Evolutionary conservation across 2,329 filamentous ascomycete species (phyloP).

Genomic region (Pleomassaria siparia): DNA sequence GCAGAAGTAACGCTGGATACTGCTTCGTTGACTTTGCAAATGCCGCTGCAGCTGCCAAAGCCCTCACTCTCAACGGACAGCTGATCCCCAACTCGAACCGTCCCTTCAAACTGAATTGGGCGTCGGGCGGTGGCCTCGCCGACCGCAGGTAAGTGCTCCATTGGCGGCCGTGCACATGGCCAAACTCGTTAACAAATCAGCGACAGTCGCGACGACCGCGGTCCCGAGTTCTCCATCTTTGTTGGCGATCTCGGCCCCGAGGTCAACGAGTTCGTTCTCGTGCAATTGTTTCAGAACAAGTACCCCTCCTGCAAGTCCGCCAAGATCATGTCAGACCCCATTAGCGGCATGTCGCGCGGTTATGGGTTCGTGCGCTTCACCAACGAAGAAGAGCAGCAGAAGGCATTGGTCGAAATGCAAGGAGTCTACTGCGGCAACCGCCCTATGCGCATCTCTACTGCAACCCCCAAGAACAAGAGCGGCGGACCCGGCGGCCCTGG

Average conservation of each 20-base stretch:
- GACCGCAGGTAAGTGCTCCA: constrained; percentile 72
- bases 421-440: constrained; percentile 98
- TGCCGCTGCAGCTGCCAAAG: constrained; percentile 85
- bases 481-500: constrained; percentile 57
- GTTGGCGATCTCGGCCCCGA: constrained; percentile 97
- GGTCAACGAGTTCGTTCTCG: constrained; percentile 97
- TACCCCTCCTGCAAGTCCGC: constrained; percentile 98
- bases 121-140: constrained; percentile 90
- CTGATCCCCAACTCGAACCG: constrained; percentile 92
- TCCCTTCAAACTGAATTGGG: constrained; percentile 99
- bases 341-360: constrained; percentile 94
- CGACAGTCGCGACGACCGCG: constrained; percentile 78
- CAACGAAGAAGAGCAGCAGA: constrained; percentile 93
- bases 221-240: constrained; percentile 95
- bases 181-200: constrained; percentile 19
- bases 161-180: constrained; percentile 4
- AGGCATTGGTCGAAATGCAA: constrained; percentile 96
- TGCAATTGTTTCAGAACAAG: constrained; percentile 93
- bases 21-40: constrained; percentile 94
- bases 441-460: constrained; percentile 97
- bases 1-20: constrained; percentile 95
- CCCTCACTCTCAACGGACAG: constrained; percentile 83
- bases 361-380: constrained; percentile 98
- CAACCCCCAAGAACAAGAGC: constrained; percentile 90
- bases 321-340: constrained; percentile 99